Evolutionary conservation across 805 yeast species (phyloP).

Genomic region (Ogataea methylovora): DNA sequence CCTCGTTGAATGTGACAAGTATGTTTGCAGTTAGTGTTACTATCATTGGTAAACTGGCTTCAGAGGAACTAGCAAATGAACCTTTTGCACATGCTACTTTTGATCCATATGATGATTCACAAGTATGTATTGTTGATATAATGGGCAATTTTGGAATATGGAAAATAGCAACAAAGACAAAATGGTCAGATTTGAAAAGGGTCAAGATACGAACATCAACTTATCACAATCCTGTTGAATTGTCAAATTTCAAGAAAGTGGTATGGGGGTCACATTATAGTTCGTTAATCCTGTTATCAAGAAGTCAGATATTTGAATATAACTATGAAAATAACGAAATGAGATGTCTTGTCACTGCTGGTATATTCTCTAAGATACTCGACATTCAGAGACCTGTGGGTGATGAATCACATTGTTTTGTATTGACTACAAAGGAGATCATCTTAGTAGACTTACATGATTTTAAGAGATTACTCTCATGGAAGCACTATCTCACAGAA

Average conservation of each 20-base stretch:
- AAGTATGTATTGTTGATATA: constrained; percentile 39
- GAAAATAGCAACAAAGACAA: constrained; percentile 9
- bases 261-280: constrained; percentile 32
- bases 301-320: constrained; percentile 34
- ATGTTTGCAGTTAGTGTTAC: constrained; percentile 20
- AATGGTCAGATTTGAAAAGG: constrained; percentile 1
- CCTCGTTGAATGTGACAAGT: too few relatives aligned
- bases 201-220: constrained; percentile 7
- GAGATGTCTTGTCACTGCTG: constrained; percentile 36
- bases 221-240: constrained; percentile 37
- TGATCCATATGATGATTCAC: constrained; percentile 32
- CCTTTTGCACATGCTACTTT: constrained; percentile 37
- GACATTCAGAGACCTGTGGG: constrained; percentile 30
- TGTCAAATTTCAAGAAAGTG: constrained; percentile 49
- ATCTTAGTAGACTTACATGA: constrained; percentile 36
- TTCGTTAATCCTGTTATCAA: constrained; percentile 28
- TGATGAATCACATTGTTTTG: constrained; percentile 31
- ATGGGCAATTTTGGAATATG: constrained; percentile 46
- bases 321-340: constrained; percentile 23
- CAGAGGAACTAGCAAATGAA: constrained; percentile 11
- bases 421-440: constrained; percentile 63
- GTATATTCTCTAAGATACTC: constrained; percentile 44
- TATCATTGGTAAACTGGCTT: constrained; percentile 16
- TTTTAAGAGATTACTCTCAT: constrained; percentile 47
- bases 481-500: constrained; percentile 63